Conservation (phyloP, 139 green algal species). For the Eudorina sp. region DNA sequence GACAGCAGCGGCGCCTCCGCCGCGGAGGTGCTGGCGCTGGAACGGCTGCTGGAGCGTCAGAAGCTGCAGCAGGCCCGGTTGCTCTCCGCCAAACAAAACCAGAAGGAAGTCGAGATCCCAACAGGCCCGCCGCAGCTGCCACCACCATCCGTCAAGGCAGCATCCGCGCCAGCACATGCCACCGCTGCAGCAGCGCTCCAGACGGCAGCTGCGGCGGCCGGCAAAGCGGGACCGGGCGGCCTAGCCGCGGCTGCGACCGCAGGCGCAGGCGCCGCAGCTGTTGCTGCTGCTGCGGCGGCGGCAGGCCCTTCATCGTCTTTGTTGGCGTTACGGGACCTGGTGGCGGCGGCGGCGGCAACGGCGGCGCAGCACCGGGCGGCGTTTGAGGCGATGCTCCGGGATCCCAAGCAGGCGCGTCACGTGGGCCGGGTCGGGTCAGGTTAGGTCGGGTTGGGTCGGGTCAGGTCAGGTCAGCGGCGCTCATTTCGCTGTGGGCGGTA, state of each 20-base stretch:
- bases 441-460: too few species aligned
- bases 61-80: neutral
- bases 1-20: neutral
- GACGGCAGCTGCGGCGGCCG: neutral
- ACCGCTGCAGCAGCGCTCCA: neutral
- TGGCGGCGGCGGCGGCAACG: conserved; percentile 33
- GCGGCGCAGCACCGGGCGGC: conserved; percentile 46
- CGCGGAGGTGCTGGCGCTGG: conserved; percentile 31
- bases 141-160: neutral
- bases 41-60: conserved; percentile 32
- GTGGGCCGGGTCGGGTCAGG: too few species aligned
- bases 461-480: too few species aligned
- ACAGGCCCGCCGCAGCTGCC: neutral
- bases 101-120: neutral
- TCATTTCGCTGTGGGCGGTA: too few species aligned
- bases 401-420: neutral
- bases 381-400: conserved; percentile 39
- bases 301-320: neutral
- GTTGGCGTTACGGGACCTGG: conserved; percentile 23
- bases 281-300: neutral
- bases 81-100: neutral
- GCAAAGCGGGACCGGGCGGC: neutral
- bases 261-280: neutral
- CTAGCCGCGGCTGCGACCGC: conserved; percentile 18
- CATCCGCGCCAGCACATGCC: neutral